Conservation (phyloP, 1,139 yeast species). For the Taphrina wiesneri region DNA sequence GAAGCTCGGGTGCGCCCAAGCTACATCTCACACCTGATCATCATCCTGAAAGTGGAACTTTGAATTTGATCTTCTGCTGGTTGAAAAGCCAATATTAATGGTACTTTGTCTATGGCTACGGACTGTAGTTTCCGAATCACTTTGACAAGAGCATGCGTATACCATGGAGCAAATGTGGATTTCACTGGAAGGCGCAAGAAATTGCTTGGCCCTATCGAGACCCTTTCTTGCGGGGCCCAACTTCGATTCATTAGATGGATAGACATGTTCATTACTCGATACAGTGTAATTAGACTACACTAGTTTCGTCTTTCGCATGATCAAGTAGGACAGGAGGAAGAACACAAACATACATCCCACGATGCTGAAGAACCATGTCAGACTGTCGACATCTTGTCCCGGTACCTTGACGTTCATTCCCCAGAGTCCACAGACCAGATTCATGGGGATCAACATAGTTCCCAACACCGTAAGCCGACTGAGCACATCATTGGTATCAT, state of each 20-base stretch:
- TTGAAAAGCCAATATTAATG: too few species aligned
- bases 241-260: too few species aligned
- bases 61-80: too few species aligned
- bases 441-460: conserved; percentile 90
- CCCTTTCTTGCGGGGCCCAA: too few species aligned
- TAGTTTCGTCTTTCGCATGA: conserved; percentile 13
- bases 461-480: conserved; percentile 92
- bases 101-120: too few species aligned
- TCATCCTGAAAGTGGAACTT: too few species aligned
- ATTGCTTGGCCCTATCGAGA: too few species aligned
- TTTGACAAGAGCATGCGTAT: too few species aligned
- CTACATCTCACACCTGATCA: background rate
- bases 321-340: conserved; percentile 19
- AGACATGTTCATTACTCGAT: background rate
- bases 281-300: background rate
- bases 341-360: conserved; percentile 33
- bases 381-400: conserved; percentile 71
- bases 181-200: too few species aligned
- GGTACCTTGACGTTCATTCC: conserved; percentile 98
- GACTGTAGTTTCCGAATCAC: too few species aligned
- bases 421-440: conserved; percentile 94
- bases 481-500: conserved; percentile 92
- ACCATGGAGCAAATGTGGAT: too few species aligned
- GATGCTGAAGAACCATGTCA: conserved; percentile 68
- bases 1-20: background rate